Evolutionary conservation across 441 rosid genomes (phyloP).

Genomic region (Adansonia grandidieri): DNA sequence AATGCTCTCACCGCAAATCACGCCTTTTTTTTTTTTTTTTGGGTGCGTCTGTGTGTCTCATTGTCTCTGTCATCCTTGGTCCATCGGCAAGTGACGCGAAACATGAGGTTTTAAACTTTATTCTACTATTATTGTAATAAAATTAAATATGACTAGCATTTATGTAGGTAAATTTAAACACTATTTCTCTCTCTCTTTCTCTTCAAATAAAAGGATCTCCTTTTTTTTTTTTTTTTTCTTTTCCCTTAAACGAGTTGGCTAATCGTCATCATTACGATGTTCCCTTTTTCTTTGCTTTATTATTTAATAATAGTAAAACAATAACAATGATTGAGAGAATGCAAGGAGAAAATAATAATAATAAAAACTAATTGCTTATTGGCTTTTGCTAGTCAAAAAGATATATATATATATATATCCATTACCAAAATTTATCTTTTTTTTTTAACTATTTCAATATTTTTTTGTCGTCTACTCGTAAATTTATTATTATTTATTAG

Average conservation of each 20-base stretch:
- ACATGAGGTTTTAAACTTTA: background rate
- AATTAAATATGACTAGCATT: background rate
- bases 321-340: background rate
- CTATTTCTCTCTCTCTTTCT: background rate
- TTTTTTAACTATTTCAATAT: no score
- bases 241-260: background rate
- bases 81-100: background rate
- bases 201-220: background rate
- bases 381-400: background rate
- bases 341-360: background rate
- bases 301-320: background rate
- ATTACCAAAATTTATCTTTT: no score
- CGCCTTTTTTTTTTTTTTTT: background rate
- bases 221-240: no score
- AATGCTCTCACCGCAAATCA: background rate
- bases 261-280: background rate
- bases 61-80: background rate
- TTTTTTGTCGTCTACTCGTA: no score
- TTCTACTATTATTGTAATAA: background rate
- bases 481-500: no score
- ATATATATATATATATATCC: no score
- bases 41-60: no score
- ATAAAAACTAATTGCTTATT: background rate
- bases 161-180: background rate
- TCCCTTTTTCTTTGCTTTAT: background rate